A percentile compares a stretch with the other conserved stretches of the same genome.
Evolutionary conservation across 2,329 filamentous ascomycete species (phyloP).

Genomic region (Cytospora piceae): DNA sequence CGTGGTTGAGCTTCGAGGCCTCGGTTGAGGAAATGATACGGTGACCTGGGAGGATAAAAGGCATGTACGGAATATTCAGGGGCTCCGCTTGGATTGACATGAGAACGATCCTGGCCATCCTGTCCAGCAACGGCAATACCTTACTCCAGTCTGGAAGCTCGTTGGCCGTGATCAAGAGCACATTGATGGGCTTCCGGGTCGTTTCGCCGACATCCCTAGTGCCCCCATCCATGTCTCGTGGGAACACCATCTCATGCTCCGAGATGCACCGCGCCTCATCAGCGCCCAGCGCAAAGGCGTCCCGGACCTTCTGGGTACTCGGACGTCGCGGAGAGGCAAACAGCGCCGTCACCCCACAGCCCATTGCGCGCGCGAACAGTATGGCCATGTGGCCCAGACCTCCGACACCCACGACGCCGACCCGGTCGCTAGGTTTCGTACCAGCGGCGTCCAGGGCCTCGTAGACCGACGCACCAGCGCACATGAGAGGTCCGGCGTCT

Average conservation of each 20-base stretch:
- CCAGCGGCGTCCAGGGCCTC: slow-evolving; percentile 36
- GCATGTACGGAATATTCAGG: slow-evolving; percentile 27
- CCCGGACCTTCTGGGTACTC: slow-evolving; percentile 11
- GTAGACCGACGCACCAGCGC: slow-evolving; percentile 49
- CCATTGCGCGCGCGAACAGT: slow-evolving; percentile 66
- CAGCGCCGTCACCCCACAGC: slow-evolving; percentile 36
- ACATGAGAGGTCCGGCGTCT: slow-evolving; percentile 50
- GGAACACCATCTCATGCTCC: slow-evolving; percentile 2
- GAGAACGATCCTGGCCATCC: slow-evolving; percentile 25
- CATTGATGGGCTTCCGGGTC: slow-evolving; percentile 7
- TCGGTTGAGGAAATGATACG: slow-evolving; percentile 29
- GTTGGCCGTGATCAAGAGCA: slow-evolving; percentile 23
- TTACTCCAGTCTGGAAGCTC: slow-evolving; percentile 22
- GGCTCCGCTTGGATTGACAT: slow-evolving; percentile 27
- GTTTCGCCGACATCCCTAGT: not conserved
- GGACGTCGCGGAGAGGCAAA: slow-evolving; percentile 14
- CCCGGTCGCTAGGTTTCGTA: slow-evolving; percentile 36
- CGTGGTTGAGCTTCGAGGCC: slow-evolving; percentile 30
- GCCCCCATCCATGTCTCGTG: not conserved
- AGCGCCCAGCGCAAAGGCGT: slow-evolving; percentile 30
- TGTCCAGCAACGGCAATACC: slow-evolving; percentile 15
- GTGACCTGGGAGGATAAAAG: slow-evolving; percentile 27
- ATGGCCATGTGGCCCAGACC: slow-evolving; percentile 67
- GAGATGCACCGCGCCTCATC: slow-evolving; percentile 24
- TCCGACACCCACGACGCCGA: slow-evolving; percentile 57